Evolutionary conservation across 106 monocot species (phyloP), one percentile per base, ranked within the genome.

Genomic region (Gastrodia elata): DNA sequence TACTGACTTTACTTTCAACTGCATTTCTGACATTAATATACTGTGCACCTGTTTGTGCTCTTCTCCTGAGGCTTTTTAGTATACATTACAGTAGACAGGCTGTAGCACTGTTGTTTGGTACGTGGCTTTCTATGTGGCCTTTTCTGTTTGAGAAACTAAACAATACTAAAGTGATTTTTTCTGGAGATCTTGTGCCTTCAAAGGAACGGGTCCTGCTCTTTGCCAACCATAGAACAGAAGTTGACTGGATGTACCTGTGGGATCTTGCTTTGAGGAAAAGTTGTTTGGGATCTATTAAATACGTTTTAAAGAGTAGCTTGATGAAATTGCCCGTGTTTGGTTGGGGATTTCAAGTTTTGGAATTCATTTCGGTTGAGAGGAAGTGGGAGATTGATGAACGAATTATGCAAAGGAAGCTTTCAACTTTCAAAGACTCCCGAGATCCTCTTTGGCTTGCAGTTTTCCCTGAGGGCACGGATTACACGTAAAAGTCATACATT

Each of bases 161-260:
- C 49, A 88, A 81, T 52, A 98, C 97, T 4, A 93, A 86, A 33
- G 88, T 98, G 38, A 39, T 98, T 67, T 93, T 97, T 74, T 88
- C 93, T 67, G 92, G 93, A 38, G 86, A 93, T 74, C 69, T 33
- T 36, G 76, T 93, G 16, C 88, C 90, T 26, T 61, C 49, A 67
- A 83, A 87, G 34, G 83, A 78, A 68, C 75, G 88, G 49, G 90
- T 87, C 11, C 71, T 98, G 28, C 77, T 98, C 9, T 78, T 98
- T 68, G 81, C 93, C 48, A 98, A 98, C 76, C 97, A 98, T 71
- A 93, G 93, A 85, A 98, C 93, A 15, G 93, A 98, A 74, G 96
- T 97, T 75, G 96, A 97, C 37, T 97, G 92, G 96, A 97, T 97
- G 96, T 97, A 97, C 68, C 65, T 97, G 71, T 97, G 96, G 96